phyloP scores from a whole-genome alignment of 202 grass and related monocot genomes.

The Zoysia matrella region DNA sequence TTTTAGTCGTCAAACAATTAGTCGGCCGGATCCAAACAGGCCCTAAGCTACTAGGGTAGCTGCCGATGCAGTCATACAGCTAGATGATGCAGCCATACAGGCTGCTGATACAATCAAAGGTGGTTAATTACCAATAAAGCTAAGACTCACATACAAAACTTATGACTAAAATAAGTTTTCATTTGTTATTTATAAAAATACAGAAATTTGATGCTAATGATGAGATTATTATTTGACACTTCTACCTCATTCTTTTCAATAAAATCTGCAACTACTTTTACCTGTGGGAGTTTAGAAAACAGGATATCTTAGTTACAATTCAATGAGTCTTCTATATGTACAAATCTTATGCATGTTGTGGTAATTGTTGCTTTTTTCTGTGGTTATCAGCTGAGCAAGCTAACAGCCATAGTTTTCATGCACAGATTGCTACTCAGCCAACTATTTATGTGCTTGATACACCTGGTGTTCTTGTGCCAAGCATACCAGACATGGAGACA shows the following conservation, averaged over 20 bases:
- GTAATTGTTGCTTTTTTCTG: slow-evolving; percentile 29
- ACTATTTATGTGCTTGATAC: slow-evolving; percentile 99
- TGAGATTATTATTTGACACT: not conserved
- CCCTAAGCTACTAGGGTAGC: too few species aligned
- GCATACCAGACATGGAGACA: slow-evolving; percentile 89
- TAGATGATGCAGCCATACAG: too few species aligned
- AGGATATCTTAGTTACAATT: not conserved
- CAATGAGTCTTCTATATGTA: slow-evolving; percentile 23
- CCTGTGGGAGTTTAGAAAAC: slow-evolving; percentile 16
- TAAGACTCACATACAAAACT: too few species aligned
- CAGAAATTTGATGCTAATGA: not conserved
- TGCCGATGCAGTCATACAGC: too few species aligned
- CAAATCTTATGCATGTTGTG: slow-evolving; percentile 6
- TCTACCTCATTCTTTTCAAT: slow-evolving; percentile 9
- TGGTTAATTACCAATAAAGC: too few species aligned
- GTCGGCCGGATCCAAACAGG: too few species aligned
- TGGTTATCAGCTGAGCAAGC: slow-evolving; percentile 24
- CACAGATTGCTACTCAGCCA: slow-evolving; percentile 88
- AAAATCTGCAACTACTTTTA: slow-evolving; percentile 22
- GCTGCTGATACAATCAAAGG: too few species aligned
- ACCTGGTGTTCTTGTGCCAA: slow-evolving; percentile 90
- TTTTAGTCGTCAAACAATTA: too few species aligned
- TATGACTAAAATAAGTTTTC: not conserved
- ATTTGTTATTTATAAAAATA: slow-evolving; percentile 19
- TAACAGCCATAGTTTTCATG: slow-evolving; percentile 34